Conservation (phyloP, 352 stramenopile species). For the Aphanomyces invadans region DNA sequence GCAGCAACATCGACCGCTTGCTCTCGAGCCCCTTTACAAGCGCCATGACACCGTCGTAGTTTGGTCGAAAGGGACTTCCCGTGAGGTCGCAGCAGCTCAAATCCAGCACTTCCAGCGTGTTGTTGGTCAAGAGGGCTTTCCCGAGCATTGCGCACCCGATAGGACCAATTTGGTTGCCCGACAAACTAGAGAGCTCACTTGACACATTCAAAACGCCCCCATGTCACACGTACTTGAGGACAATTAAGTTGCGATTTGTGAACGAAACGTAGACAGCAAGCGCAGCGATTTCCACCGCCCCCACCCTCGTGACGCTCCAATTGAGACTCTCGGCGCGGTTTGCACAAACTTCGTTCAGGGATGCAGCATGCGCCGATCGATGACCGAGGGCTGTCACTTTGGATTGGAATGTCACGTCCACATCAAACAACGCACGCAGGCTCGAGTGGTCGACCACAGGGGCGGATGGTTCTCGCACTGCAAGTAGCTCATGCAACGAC, state of each 20-base stretch:
- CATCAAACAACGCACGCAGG: not conserved
- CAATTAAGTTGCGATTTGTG: slow-evolving; percentile 2
- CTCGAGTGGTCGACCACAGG: not conserved
- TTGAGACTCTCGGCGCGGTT: not conserved
- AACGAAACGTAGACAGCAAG: slow-evolving; percentile 11
- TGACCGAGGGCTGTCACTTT: not conserved
- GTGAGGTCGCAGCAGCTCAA: slow-evolving; percentile 44
- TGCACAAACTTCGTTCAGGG: not conserved
- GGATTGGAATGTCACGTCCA: not conserved
- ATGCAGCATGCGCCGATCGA: not conserved
- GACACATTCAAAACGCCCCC: not conserved
- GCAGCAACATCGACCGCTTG: slow-evolving; percentile 39
- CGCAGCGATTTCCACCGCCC: not conserved
- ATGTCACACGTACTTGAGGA: not conserved
- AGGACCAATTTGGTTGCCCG: slow-evolving; percentile 36
- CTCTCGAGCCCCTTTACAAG: slow-evolving; percentile 57
- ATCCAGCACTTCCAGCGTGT: slow-evolving; percentile 48
- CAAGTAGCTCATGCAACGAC: not conserved
- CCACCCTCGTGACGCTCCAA: not conserved
- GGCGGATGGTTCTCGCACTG: not conserved
- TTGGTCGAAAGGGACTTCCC: slow-evolving; percentile 43
- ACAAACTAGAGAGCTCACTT: slow-evolving; percentile 8
- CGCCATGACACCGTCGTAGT: slow-evolving; percentile 38
- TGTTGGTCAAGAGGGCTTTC: slow-evolving; percentile 53
- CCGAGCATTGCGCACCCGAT: slow-evolving; percentile 37